Evolutionary conservation across 352 stramenopile species (phyloP), one percentile per base, ranked within the genome.

Genomic region (Phytophthora cactorum): DNA sequence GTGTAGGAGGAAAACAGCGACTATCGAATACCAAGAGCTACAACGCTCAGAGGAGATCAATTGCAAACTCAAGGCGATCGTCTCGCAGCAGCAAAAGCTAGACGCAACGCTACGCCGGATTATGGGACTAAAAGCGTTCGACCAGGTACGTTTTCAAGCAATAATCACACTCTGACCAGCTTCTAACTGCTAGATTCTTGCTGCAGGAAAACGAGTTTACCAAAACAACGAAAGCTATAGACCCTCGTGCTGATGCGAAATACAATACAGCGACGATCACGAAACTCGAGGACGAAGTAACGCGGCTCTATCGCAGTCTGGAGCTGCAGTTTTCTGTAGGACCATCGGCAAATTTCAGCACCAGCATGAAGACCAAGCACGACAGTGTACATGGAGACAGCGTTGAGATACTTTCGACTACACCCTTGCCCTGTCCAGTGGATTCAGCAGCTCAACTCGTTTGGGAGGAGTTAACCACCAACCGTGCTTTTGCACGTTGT

Each of bases 1-100:
- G 11, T 52, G 45, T n/a, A n/a, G n/a, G 45, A 8, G 12, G 36
- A 32, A 56, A 10, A 22, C n/a, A 10, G 31, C 17, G 8, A 22
- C 17, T 6, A 22, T 45, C n/a, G 50, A 56, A 8, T 31, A 32
- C 22, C 12, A 32, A 41, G 32, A 45, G 5, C 15, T 6, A 4
- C 15, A 45, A 11, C 50, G 50, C 2, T 56, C 50, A 10, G 31
- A 56, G n/a, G 17, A 31, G 9, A 32, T 32, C 5, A 56, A 56
- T 3, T 6, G 9, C 32, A 45, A 45, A 5, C 31, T 56, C 5
- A 56, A 45, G 32, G 32, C 50, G 32, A 31, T 56, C 6, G n/a
- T 56, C 15, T 28, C 50, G 4, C 32, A 31, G 5, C 31, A 56
- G 10, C 50, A 45, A n/a, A 56, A 56, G 50, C 50, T 56, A 1